Conservation (phyloP, 305 asterid species). For the Petunia hybrid region DNA sequence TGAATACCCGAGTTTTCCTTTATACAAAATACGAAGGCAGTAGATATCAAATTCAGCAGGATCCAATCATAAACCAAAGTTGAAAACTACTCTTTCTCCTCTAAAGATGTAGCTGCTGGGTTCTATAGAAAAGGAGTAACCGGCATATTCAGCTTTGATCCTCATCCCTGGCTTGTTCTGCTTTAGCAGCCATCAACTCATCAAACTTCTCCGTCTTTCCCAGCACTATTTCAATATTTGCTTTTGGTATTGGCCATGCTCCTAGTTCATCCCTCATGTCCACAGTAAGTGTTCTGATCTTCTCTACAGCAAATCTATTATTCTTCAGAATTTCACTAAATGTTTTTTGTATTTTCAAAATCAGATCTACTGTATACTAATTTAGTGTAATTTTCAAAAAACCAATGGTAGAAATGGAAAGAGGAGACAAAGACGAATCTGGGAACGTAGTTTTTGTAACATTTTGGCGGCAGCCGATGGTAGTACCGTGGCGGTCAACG, state of each 20-base stretch:
- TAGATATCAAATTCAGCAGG: neutral
- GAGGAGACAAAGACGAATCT: too few species aligned
- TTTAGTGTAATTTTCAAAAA: too few species aligned
- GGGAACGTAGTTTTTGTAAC: too few species aligned
- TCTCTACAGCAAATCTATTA: conserved; percentile 70
- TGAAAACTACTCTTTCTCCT: neutral
- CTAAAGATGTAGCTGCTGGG: neutral
- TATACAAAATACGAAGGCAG: neutral
- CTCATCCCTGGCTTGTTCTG: conserved; percentile 56
- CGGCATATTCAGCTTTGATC: conserved; percentile 39
- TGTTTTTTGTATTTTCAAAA: too few species aligned
- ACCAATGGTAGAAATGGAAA: too few species aligned
- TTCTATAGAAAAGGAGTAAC: neutral
- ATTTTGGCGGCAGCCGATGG: too few species aligned
- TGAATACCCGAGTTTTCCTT: neutral
- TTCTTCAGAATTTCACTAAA: conserved; percentile 62
- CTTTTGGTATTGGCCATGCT: conserved; percentile 66
- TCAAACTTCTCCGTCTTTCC: conserved; percentile 79
- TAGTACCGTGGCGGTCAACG: too few species aligned
- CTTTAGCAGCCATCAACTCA: conserved; percentile 80
- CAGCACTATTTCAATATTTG: conserved; percentile 46
- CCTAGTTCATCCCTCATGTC: conserved; percentile 75
- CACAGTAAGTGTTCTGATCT: conserved; percentile 72
- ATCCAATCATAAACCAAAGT: neutral
- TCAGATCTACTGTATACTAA: too few species aligned